Evolutionary conservation across 208 protist species (phyloP), one percentile per base, ranked within the genome.

Genomic region (Crithidia expoeki): DNA sequence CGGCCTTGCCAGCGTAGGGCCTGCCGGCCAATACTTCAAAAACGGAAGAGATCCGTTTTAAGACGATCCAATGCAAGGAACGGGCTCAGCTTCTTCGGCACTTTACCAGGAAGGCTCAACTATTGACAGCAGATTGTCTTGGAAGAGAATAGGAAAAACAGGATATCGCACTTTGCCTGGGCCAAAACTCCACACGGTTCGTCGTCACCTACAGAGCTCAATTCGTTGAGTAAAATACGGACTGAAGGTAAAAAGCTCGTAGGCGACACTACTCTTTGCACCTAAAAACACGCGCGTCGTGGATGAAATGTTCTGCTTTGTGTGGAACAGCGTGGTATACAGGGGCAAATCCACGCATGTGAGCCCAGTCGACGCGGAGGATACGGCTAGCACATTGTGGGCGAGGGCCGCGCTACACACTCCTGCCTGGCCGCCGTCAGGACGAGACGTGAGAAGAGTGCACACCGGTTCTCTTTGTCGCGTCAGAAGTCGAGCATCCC

Each of bases 401-500:
- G 46, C 57, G 33, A 73, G 55, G 4, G 58, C 56, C 4, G 61
- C 30, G 47, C 64, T 64, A 47, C 68, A 60, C 61, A 17, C 51
- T 12, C 57, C 74, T 21, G 67, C 40, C 63, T 72, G 63, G 27
- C 71, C 71, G 47, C 71, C 71, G 12, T 57, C 66, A 10, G 42
- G 61, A 34, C 53, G 60, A 33, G 72, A 59, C 16, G 33, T 47
- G 42, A 73, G 64, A 1, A 84, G 56, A 21, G 71, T 61, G 12
- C 44, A 33, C 33, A 92, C 80, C 0, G 86, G 80, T 17, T 86
- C 68, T 21, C 59, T 74, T 33, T 33, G 46, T 21, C 17, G 40
- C 10, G 36, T 28, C 57, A 93, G 74, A 58, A 78, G 79, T 36
- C 88, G 76, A 7, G 82, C 50, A 79, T 93, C 88, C 88, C 88